Evolutionary conservation across 257 asterid genomes (phyloP), one percentile per base, ranked within the genome.

Genomic region (Nemophila menziesii): DNA sequence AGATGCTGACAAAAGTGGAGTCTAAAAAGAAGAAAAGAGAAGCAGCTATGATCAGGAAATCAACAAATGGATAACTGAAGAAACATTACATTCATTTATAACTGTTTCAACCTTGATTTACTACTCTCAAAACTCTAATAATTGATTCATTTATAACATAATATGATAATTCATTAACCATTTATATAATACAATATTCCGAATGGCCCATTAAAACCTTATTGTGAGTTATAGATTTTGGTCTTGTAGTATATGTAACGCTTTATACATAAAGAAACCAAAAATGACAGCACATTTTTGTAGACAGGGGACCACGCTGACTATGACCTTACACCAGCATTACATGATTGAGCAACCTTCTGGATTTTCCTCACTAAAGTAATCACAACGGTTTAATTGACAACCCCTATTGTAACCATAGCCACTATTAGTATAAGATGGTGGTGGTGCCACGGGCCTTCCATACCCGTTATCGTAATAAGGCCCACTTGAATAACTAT

Each of bases 1-100:
- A 80, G 43, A 75, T 70, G 6, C 55, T 80, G 65, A 56, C 79
- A 9, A 71, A 71, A 62, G 70, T 56, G 27, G 92, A 80, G 56
- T 39, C 78, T 17, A 78, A 75, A 71, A 87, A 78, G 67, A 57
- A 58, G 53, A 83, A 68, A 67, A 73, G 84, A 65, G 89, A 80
- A 60, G 78, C 79, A 37, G 61, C 76, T 52, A 65, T 33, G 37
- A 63, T n/a, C n/a, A n/a, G n/a, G n/a, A n/a, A n/a, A n/a, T n/a
- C n/a, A n/a, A n/a, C n/a, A n/a, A n/a, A n/a, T n/a, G n/a, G n/a
- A n/a, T n/a, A n/a, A n/a, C n/a, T n/a, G n/a, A n/a, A n/a, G n/a
- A n/a, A n/a, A n/a, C n/a, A n/a, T n/a, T n/a, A n/a, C n/a, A n/a
- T n/a, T n/a, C n/a, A n/a, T n/a, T n/a, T n/a, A n/a, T n/a, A n/a